These are phyloP conservation scores for Brettanomyces bruxellensis DNA, from an alignment of 805 yeast species.

Conservation along the genomic window DNA sequence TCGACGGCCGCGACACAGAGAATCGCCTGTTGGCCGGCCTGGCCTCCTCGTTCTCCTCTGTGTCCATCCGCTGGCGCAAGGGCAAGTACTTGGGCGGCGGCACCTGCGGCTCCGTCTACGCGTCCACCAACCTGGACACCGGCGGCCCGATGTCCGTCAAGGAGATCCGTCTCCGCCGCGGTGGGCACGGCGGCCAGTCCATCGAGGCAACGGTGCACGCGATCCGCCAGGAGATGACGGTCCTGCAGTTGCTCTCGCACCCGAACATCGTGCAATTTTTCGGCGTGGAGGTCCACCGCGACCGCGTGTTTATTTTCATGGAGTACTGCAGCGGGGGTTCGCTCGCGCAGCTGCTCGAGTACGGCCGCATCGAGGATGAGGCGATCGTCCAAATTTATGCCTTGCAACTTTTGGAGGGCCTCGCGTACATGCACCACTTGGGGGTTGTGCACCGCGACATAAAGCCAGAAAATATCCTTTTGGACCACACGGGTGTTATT, in stretches of 20 bases:
- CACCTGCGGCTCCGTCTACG: conserved; percentile 88
- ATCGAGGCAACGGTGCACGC: conserved; percentile 78
- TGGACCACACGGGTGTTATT: conserved; percentile 87
- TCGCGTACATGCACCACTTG: conserved; percentile 87
- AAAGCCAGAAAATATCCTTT: conserved; percentile 86
- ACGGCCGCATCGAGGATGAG: conserved; percentile 94
- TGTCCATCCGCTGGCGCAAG: conserved; percentile 95
- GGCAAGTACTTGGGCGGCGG: conserved; percentile 93
- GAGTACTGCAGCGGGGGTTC: conserved; percentile 97
- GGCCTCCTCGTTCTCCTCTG: conserved; percentile 82
- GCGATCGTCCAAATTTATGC: conserved; percentile 85
- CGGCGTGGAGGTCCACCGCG: conserved; percentile 96
- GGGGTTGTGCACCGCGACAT: conserved; percentile 97
- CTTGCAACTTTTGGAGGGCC: conserved; percentile 87
- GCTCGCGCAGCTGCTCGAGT: conserved; percentile 71
- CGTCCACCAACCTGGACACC: conserved; percentile 85
- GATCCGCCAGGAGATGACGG: conserved; percentile 94
- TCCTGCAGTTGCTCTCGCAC: conserved; percentile 87
- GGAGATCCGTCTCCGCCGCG: conserved; percentile 85
- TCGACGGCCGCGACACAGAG: conserved; percentile 81
- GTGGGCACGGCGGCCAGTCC: conserved; percentile 81
- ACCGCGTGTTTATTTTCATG: conserved; percentile 92
- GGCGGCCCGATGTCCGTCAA: conserved; percentile 97
- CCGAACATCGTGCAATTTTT: conserved; percentile 95
- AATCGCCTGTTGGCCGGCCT: conserved; percentile 78